phyloP scores from a whole-genome alignment of 1,284 basidiomycete species.

The Fomitiporia mediterranea region DNA sequence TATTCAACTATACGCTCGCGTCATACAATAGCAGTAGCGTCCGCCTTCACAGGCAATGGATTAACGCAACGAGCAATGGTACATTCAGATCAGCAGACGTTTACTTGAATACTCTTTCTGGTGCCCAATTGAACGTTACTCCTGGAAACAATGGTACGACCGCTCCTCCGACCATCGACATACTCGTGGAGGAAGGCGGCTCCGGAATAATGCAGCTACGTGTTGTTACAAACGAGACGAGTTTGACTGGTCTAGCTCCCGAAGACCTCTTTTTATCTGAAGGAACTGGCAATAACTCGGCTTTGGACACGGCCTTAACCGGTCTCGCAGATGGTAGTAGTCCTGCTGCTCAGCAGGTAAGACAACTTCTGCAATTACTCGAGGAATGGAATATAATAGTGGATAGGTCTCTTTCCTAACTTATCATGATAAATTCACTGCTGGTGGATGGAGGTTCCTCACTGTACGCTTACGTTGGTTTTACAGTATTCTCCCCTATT shows the following conservation, averaged over 20 bases:
- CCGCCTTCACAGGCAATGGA: constrained; percentile 36
- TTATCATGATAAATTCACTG: constrained; percentile 36
- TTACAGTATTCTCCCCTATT: not conserved
- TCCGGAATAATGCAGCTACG: constrained; percentile 31
- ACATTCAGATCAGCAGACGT: constrained; percentile 27
- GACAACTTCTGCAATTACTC: not conserved
- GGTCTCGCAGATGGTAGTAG: constrained; percentile 29
- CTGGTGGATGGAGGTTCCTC: constrained; percentile 43
- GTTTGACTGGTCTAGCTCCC: constrained; percentile 31
- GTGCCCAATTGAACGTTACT: constrained; percentile 29
- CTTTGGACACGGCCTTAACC: constrained; percentile 26
- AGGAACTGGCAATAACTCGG: constrained; percentile 24
- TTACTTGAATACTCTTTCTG: constrained; percentile 27
- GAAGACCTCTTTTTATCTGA: constrained; percentile 32
- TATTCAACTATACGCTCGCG: constrained; percentile 42
- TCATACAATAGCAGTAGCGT: constrained; percentile 30
- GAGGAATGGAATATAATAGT: not conserved
- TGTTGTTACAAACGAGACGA: constrained; percentile 38
- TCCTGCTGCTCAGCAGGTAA: constrained; percentile 25
- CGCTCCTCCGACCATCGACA: constrained; percentile 31
- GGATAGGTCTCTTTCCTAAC: constrained; percentile 27
- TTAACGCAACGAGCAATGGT: constrained; percentile 35
- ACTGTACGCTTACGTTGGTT: constrained; percentile 24
- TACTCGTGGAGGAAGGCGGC: constrained; percentile 28
- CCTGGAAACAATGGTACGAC: constrained; percentile 30